These are phyloP conservation scores for Cladophialophora bantiana DNA, from an alignment of 2,329 filamentous ascomycete species.

Conservation along the genomic window DNA sequence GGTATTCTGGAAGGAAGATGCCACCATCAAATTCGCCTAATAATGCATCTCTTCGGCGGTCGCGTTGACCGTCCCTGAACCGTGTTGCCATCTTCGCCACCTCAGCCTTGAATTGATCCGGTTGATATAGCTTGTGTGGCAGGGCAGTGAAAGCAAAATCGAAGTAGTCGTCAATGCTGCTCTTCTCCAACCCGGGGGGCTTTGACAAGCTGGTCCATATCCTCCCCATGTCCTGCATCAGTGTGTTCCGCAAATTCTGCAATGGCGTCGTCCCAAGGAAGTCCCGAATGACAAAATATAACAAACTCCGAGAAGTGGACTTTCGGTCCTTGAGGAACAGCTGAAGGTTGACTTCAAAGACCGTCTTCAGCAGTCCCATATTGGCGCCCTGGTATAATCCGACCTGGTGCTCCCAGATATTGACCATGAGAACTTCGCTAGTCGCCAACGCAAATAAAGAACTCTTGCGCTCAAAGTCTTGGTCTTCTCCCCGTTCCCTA, in stretches of 20 bases:
- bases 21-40: constrained; percentile 75
- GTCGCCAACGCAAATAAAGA: constrained; percentile 96
- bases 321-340: constrained; percentile 95
- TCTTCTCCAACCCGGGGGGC: constrained; percentile 83
- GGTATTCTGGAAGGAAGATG: constrained; percentile 91
- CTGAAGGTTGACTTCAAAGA: constrained; percentile 98
- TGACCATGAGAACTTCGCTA: constrained; percentile 96
- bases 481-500: constrained; percentile 93
- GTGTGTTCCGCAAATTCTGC: constrained; percentile 84
- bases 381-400: constrained; percentile 98
- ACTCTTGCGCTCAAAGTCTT: constrained; percentile 98
- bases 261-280: constrained; percentile 92
- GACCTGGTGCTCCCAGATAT: constrained; percentile 99
- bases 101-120: constrained; percentile 84
- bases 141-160: constrained; percentile 96
- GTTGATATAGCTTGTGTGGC: constrained; percentile 95
- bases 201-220: constrained; percentile 95
- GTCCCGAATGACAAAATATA: constrained; percentile 99
- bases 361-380: constrained; percentile 97
- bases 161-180: constrained; percentile 94
- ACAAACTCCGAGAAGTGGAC: constrained; percentile 84
- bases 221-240: constrained; percentile 87
- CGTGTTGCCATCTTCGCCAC: constrained; percentile 79
- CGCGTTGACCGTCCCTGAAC: constrained; percentile 81
- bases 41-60: constrained; percentile 66